Base-by-base conservation (phyloP, 2,329 filamentous ascomycete species). In the Trichoderma polysporum region DNA sequence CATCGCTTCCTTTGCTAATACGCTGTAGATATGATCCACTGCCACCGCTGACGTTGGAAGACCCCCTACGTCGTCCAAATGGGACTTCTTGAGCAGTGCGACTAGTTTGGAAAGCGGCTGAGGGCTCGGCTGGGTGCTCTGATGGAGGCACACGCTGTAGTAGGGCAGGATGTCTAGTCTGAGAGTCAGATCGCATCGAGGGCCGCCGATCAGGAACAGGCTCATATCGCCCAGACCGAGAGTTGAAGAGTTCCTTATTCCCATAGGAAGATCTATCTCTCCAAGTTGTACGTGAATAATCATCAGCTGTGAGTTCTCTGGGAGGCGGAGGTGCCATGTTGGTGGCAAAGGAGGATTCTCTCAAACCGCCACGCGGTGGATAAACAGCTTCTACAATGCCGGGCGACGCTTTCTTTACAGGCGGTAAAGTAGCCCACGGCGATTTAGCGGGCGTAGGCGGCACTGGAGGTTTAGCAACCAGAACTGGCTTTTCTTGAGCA, bases 141-240 rank as follows among this genome's bases (percentile, higher is more conserved):
- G 86, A 82, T 41, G 86, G 85, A 4, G 84, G 80, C 22, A 90
- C 86, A 54, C 94, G 85, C 75, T 97, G 94, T 53, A 98, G 80
- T 9, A 98, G 80, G 15, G 93, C 86, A 27, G 92, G 91, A 70
- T 94, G 90, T 57, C 91, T 88, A 66, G 87, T 84, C 68, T 86
- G 84, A 64, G 83, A 79, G 62, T 95, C 91, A 65, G 88, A 86
- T 60, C 91, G 87, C 70, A 86, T 81, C 33, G 90, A 88, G 19
- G 50, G 88, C 70, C 92, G 88, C 41, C 93, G 89, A 69, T 97
- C 93, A 61, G 86, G 83, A 3, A 94, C 94, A 17, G 94, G 93
- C 76, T 98, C 94, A 72, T 97, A 97, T 59, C 93, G 90, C 19
- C 94, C 94, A 63, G 93, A 97, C 65, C 96, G 91, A n/a, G 94